These are phyloP conservation scores for Cyamopsis tetragonoloba DNA, from an alignment of 306 rosid species.

Conservation along the genomic window DNA sequence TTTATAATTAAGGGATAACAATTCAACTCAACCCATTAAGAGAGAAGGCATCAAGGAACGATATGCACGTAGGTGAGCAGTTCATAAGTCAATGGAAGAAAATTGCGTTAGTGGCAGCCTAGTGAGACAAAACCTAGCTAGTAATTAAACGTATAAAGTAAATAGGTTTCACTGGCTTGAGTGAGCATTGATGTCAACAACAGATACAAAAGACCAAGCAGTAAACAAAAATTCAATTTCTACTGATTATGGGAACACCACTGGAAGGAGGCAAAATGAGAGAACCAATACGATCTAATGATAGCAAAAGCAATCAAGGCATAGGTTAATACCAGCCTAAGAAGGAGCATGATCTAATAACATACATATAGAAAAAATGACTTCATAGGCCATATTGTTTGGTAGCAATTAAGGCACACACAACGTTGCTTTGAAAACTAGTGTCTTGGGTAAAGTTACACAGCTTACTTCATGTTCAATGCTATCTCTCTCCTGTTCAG, in stretches of 20 bases:
- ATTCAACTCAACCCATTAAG: neutral
- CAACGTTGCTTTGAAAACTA: slow-evolving; percentile 16
- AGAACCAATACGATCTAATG: neutral
- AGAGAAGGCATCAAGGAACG: neutral
- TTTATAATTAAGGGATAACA: slow-evolving; percentile 7
- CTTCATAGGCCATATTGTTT: neutral
- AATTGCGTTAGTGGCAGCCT: neutral
- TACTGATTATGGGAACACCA: neutral
- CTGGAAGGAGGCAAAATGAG: neutral
- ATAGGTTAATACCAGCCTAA: neutral
- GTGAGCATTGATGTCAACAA: slow-evolving; percentile 9
- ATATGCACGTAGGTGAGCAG: neutral
- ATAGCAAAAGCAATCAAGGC: neutral
- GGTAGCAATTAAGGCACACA: neutral
- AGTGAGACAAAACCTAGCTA: neutral
- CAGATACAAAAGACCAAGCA: neutral
- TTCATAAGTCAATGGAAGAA: neutral
- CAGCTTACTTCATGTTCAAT: slow-evolving; percentile 91
- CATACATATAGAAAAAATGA: neutral
- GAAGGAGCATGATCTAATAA: neutral
- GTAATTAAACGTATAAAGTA: neutral
- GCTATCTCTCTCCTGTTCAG: slow-evolving; percentile 93
- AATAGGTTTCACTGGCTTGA: slow-evolving; percentile 1
- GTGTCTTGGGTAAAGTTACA: slow-evolving; percentile 4
- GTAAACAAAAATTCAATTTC: neutral